A percentile compares a stretch with the other conserved stretches of the same genome.
These are phyloP conservation scores for Knoxia roxburghii DNA, from an alignment of 257 asterid genomes.

Conservation along the genomic window DNA sequence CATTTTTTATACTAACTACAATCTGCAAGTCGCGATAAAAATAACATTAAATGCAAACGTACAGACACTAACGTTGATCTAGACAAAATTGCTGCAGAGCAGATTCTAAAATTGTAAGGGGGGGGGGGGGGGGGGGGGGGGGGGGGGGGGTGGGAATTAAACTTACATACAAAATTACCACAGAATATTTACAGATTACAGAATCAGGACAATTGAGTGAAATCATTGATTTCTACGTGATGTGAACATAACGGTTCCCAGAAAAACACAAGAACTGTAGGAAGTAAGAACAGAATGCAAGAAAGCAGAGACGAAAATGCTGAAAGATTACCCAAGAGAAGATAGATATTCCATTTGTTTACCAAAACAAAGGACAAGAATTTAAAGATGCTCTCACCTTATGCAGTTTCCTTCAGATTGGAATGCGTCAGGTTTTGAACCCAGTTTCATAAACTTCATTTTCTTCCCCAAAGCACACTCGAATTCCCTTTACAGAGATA, in stretches of 20 bases:
- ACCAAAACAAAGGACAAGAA: slow-evolving; percentile 3
- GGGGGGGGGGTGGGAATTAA: no score
- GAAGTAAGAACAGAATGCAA: not conserved
- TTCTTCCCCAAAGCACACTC: slow-evolving; percentile 12
- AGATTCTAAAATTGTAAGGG: not conserved
- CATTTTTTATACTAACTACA: not conserved
- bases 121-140: no score
- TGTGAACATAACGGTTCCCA: not conserved
- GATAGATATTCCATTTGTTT: not conserved
- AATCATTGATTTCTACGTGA: not conserved
- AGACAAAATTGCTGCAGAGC: not conserved
- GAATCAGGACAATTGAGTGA: not conserved
- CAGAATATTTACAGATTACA: not conserved
- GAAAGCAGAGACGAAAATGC: not conserved
- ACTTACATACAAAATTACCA: not conserved
- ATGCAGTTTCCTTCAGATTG: slow-evolving; percentile 59
- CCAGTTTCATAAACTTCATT: slow-evolving; percentile 95
- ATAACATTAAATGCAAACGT: not conserved
- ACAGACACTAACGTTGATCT: not conserved
- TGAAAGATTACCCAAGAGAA: not conserved
- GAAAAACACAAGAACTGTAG: not conserved
- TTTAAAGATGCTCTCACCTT: slow-evolving; percentile 35
- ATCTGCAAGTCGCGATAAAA: not conserved
- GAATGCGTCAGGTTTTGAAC: slow-evolving; percentile 89
- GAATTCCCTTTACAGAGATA: not conserved